Conservation (phyloP, 1,284 basidiomycete species). For the Boletus semigastroideus region DNA sequence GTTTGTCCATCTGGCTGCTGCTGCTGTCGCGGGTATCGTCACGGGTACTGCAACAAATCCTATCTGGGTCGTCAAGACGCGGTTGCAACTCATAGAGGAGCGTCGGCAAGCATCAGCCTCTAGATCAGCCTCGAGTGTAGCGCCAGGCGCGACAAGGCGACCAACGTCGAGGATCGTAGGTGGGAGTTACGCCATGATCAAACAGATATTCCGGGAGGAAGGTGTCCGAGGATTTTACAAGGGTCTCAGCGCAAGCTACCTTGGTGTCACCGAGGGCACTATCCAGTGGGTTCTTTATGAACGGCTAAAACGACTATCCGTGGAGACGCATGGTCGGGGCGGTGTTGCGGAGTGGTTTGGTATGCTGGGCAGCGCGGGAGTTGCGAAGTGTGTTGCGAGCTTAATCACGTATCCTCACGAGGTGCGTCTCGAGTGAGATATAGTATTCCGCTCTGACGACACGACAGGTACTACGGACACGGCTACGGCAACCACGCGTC, state of each 20-base stretch:
- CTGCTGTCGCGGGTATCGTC: conserved; percentile 81
- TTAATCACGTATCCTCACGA: conserved; percentile 97
- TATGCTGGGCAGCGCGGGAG: conserved; percentile 89
- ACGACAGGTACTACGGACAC: conserved; percentile 78
- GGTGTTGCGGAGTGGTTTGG: conserved; percentile 67
- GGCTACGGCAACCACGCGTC: conserved; percentile 82
- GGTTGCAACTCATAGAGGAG: conserved; percentile 70
- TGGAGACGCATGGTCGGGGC: conserved; percentile 53
- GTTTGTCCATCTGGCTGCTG: conserved; percentile 83
- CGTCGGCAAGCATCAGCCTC: conserved; percentile 14
- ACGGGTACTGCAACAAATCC: conserved; percentile 95
- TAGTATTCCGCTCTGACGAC: background rate
- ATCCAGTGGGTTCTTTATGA: conserved; percentile 99
- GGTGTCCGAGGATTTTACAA: conserved; percentile 92
- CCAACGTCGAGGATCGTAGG: conserved; percentile 38
- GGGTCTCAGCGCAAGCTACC: conserved; percentile 91
- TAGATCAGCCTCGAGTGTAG: background rate
- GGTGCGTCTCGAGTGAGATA: conserved; percentile 43
- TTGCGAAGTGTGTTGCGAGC: conserved; percentile 91
- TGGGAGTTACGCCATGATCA: conserved; percentile 64
- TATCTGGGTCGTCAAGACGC: conserved; percentile 98
- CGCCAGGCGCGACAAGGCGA: background rate
- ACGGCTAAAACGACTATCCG: conserved; percentile 66
- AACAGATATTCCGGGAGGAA: conserved; percentile 76
- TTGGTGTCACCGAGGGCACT: conserved; percentile 95